A percentile compares a stretch with the other conserved stretches of the same genome.
Evolutionary conservation across 345 rosid species (phyloP).

Genomic region (Citropsis articulata): DNA sequence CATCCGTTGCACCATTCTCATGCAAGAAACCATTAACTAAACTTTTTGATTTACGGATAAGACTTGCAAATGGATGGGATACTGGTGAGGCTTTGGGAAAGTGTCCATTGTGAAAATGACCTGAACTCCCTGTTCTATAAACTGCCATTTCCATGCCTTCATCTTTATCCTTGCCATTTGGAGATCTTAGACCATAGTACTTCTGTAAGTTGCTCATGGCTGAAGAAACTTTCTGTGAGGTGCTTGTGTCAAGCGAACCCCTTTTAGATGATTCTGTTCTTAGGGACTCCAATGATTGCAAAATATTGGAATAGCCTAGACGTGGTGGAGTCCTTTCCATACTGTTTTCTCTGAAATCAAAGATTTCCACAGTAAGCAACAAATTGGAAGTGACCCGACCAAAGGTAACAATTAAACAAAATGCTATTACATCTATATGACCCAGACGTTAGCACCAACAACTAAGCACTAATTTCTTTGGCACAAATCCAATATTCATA

Average conservation of each 20-base stretch:
- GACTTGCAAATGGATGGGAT: slow-evolving; percentile 15
- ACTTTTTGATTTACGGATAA: slow-evolving; percentile 17
- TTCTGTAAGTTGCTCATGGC: slow-evolving; percentile 57
- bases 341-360: slow-evolving; percentile 24
- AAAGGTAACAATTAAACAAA: background rate
- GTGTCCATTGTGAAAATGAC: slow-evolving; percentile 15
- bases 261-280: slow-evolving; percentile 30
- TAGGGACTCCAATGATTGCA: slow-evolving; percentile 41
- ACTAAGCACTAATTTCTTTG: background rate
- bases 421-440: background rate
- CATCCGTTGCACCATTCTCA: slow-evolving; percentile 25
- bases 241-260: slow-evolving; percentile 50
- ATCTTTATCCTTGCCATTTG: slow-evolving; percentile 19
- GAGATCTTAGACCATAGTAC: slow-evolving; percentile 42
- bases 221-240: slow-evolving; percentile 39
- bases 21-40: slow-evolving; percentile 19
- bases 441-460: background rate
- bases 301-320: slow-evolving; percentile 18
- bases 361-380: background rate
- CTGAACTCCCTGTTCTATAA: slow-evolving; percentile 28
- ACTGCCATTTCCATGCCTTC: slow-evolving; percentile 58
- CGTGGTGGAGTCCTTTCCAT: slow-evolving; percentile 14
- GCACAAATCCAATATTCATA: background rate
- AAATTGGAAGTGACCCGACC: background rate
- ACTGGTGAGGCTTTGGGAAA: slow-evolving; percentile 27